Evolutionary conservation across 2,329 filamentous ascomycete species (phyloP), one percentile per base, ranked within the genome.

Genomic region (Drechslerella coelobrocha): DNA sequence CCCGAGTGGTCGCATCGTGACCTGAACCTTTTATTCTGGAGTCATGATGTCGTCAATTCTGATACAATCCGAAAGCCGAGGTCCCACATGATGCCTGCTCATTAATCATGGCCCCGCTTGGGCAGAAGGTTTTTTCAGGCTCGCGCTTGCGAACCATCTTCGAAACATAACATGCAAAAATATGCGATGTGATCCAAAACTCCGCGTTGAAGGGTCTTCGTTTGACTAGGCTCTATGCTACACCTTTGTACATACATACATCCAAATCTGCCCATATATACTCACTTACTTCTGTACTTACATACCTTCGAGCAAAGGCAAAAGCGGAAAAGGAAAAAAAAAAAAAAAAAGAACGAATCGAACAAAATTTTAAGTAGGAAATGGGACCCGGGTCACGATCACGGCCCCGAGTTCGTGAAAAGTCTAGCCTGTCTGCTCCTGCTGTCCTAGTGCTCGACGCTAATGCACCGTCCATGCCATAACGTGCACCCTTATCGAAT

Each of bases 401-500:
- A 57, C 60, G 54, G 56, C 56, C 65, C 57, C 56, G 65, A 61
- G 65, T 19, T 69, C 65, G 60, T 55, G 65, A 57, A 62, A 61
- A 47, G 56, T 57, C 65, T 21, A 45, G 41, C 19, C 41, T 45
- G 41, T 5, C 21, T 14, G n/a, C 41, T 23, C 5, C 41, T 61
- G 37, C 45, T 69, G 56, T 52, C 56, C 21, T 41, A 47, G 45
- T 55, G 48, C 24, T 52, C 45, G 26, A 48, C 66, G 62, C 66
- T 71, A 71, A 71, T 71, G 66, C 66, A 71, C 21, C 45, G 62
- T 54, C 51, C 59, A 63, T 71, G 66, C 62, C 57, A 59, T 53
- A 71, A 71, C 66, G 54, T 62, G 53, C 66, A 60, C 57, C 41
- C 47, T 71, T 71, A 71, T 71, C 66, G 66, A 71, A 71, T 71